Base-by-base conservation (phyloP, 345 rosid genomes). In the Gynandropsis gynandra region DNA sequence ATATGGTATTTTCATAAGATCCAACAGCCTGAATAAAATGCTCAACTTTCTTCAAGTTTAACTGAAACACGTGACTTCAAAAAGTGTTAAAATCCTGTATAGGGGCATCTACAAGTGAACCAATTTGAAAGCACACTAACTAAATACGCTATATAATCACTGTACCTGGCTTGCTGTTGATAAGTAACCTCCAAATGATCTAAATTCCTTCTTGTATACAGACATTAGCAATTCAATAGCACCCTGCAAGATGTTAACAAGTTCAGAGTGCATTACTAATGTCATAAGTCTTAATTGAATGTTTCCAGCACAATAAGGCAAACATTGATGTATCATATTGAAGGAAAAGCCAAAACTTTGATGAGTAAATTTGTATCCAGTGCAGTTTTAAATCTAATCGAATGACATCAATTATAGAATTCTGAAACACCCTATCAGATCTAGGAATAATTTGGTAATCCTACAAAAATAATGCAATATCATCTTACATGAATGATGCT, bases 11-110 rank as follows among this genome's bases (percentile, higher is more conserved):
- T 71, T 92, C 98, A 17, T 63, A 87, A 16, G 74, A 72, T 68
- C 95, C 97, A 62, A 92, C 86, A 41, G 86, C 81, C 73, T 85
- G 97, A 61, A 92, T 85, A 55, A 92, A 92, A 61, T 67, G 80
- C 71, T 87, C 98, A 58, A 92, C 90, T 47, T 74, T 67, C 16
- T 59, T 66, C 64, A 92, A 75, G 73, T 79, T 66, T 17, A 87
- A 81, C 98, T 92, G 78, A 61, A 52, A 70, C 56, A 58, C 43
- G 15, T 45, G 40, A 65, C 16, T 32, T 52, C 41, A 17, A 40
- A 59, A 13, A 24, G 19, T 19, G 52, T 52, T 45, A 24, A 24
- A 24, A 24, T 24, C 29, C 5, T 24, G 5, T 24, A 24, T 5
- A 24, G 29, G 29, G 29, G 29, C 29, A 24, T 2, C 4, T 24